Evolutionary conservation across 2,329 filamentous ascomycete genomes (phyloP).

Genomic region (Calonectria montana): DNA sequence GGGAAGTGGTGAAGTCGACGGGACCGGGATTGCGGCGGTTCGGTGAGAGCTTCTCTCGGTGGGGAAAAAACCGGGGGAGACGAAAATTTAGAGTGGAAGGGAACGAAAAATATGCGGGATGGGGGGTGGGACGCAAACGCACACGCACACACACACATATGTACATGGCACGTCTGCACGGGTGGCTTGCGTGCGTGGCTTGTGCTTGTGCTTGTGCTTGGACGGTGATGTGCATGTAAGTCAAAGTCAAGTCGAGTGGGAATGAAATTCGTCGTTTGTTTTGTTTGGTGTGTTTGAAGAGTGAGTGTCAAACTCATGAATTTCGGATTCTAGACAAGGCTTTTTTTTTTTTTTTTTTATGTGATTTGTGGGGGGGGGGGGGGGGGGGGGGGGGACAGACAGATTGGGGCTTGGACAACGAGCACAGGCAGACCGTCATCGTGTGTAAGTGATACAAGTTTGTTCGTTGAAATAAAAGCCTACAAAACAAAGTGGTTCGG

Average conservation of each 20-base stretch:
- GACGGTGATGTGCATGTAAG: background rate
- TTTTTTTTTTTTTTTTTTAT: background rate
- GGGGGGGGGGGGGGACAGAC: too few relatives aligned
- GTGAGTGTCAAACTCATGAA: background rate
- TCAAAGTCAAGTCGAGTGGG: background rate
- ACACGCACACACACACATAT: background rate
- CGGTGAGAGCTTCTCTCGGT: constrained; percentile 20
- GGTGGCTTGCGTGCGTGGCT: constrained; percentile 22
- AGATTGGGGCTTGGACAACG: too few relatives aligned
- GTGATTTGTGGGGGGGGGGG: too few relatives aligned
- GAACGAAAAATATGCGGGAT: constrained; percentile 10
- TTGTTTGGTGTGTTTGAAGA: background rate
- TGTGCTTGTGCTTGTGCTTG: background rate
- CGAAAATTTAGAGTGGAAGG: constrained; percentile 31
- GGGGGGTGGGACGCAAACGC: background rate
- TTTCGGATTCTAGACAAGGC: too few relatives aligned
- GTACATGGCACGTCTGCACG: background rate
- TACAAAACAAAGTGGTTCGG: too few relatives aligned
- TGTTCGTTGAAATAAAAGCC: too few relatives aligned
- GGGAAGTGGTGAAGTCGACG: constrained; percentile 21
- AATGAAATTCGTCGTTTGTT: background rate
- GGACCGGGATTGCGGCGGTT: constrained; percentile 17
- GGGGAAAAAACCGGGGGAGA: constrained; percentile 25
- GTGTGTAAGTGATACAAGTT: too few relatives aligned
- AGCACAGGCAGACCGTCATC: too few relatives aligned